phyloP scores from a whole-genome alignment of 2,329 filamentous ascomycete genomes.

The Botrytis hyacinthi region DNA sequence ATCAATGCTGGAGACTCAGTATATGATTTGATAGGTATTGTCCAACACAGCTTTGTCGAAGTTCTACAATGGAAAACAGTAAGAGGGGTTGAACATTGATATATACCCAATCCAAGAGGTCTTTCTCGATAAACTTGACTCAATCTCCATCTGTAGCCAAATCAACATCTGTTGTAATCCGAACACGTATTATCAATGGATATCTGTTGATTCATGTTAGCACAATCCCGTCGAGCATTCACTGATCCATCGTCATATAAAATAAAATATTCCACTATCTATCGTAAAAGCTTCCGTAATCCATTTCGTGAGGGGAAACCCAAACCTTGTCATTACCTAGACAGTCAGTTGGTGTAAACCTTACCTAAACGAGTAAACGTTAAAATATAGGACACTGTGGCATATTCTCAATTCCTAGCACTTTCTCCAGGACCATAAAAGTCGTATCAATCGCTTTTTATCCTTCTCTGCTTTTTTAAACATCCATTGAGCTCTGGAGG shows the following conservation, averaged over 20 bases:
- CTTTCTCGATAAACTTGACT: background rate
- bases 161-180: background rate
- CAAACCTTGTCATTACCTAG: background rate
- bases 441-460: constrained; percentile 9
- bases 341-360: background rate
- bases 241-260: background rate
- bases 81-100: background rate
- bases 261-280: background rate
- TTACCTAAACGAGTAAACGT: constrained; percentile 21
- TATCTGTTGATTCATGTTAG: background rate
- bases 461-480: constrained; percentile 21
- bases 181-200: background rate
- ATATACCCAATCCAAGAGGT: background rate
- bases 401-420: constrained; percentile 23
- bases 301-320: background rate
- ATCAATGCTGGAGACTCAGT: background rate
- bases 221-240: background rate
- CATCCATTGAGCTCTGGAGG: constrained; percentile 35
- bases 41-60: background rate
- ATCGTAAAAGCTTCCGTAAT: background rate
- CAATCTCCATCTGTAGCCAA: background rate
- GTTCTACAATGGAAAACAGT: background rate
- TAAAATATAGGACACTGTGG: constrained; percentile 22
- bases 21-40: background rate
- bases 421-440: constrained; percentile 20